Base-by-base conservation (phyloP, 208 protist species). In the Herpetomonas samuelpessoai region DNA sequence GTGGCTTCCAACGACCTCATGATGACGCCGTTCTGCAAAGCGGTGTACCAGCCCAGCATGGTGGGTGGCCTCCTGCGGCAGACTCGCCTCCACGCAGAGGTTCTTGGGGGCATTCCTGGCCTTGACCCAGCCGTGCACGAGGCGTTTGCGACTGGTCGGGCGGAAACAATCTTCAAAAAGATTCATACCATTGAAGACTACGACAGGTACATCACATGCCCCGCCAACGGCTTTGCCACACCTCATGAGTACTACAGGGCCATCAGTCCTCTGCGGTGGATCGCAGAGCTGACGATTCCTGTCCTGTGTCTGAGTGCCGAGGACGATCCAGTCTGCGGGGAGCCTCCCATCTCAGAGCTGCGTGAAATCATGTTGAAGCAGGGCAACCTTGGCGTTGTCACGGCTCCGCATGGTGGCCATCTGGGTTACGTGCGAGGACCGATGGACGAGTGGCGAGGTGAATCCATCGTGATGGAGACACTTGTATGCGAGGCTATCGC, bases 11-110 rank as follows among this genome's bases (percentile, higher is more conserved):
- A 57, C 61, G 44, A 0, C 0, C 64, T 66, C 53, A 79, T 89
- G 54, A 50, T 27, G 10, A 12, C 38, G 2, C 30, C 21, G 12
- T 14, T 81, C 4, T 53, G 61, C 53, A 57, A 46, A 10, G 31
- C 62, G 24, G 4, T 89, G 18, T 92, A 92, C 52, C 86, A 87
- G 53, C 68, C 71, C 18, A 79, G 52, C 51, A 79, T 92, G 74
- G 54, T 63, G 3, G 51, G 60, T 2, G 79, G 79, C 12, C 62
- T 92, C 19, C 44, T 74, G 12, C 45, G 39, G 1, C 86, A 86
- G 56, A 68, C 69, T 16, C 57, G 63, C 19, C 76, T 76, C 2
- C 85, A 92, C 64, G 54, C 62, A 45, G 57, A 78, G 27, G 50
- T 92, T 3, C 31, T 92, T 19, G 65, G 67, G 29, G 38, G 75